These are phyloP conservation scores for Malassezia yamatoensis DNA, from an alignment of 1,284 basidiomycete genomes.

Conservation along the genomic window DNA sequence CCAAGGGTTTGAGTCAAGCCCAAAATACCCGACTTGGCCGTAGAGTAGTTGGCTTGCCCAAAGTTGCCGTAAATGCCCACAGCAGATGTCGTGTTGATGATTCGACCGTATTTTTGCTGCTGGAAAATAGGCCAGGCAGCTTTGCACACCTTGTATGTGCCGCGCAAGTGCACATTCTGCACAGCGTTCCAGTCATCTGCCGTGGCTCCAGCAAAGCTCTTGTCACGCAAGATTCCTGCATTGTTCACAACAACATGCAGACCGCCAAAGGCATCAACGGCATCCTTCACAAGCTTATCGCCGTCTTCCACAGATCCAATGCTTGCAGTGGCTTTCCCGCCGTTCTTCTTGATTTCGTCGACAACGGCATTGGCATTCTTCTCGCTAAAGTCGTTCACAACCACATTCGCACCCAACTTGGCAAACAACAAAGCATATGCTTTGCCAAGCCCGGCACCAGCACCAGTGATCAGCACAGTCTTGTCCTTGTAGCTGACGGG, in stretches of 20 bases:
- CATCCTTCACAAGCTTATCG: conserved; percentile 75
- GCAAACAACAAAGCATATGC: conserved; percentile 85
- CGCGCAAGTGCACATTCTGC: conserved; percentile 68
- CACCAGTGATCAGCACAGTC: conserved; percentile 85
- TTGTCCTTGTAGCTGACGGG: conserved; percentile 74
- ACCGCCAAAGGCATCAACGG: conserved; percentile 74
- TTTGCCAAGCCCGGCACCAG: conserved; percentile 60
- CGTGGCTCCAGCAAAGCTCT: conserved; percentile 77
- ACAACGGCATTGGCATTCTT: conserved; percentile 75
- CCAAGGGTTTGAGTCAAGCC: conserved; percentile 80
- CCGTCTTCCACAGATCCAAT: conserved; percentile 83
- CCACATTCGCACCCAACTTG: conserved; percentile 83
- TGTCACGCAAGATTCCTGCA: conserved; percentile 78
- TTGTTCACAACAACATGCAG: conserved; percentile 85
- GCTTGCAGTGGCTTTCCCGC: conserved; percentile 75
- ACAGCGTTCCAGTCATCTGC: conserved; percentile 92
- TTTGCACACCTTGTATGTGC: conserved; percentile 60
- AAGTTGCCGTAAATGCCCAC: conserved; percentile 90
- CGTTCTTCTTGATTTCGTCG: conserved; percentile 72
- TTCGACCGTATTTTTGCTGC: conserved; percentile 92
- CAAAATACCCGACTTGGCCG: conserved; percentile 87
- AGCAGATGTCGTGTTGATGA: conserved; percentile 83
- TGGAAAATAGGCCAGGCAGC: conserved; percentile 95
- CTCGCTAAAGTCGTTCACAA: conserved; percentile 88
- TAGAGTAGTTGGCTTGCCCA: conserved; percentile 66